Evolutionary conservation across 257 asterid species (phyloP), one percentile per base, ranked within the genome.

Genomic region (Solanum peruvianum): DNA sequence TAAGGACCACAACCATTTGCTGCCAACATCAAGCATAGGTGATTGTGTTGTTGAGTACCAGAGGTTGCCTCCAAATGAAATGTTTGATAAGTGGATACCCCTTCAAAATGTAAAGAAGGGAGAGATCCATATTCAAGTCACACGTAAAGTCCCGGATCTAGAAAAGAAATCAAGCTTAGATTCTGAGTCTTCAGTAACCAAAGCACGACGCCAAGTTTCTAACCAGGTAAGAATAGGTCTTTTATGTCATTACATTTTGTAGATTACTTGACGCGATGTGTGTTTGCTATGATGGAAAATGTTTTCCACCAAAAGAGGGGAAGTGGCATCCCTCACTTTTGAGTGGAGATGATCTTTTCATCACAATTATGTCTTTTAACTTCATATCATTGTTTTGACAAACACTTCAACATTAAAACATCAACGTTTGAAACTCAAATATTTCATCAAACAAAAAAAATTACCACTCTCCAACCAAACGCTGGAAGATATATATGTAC

Each of bases 1-100:
- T 39, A 97, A 93, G 89, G 99, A 97, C 86, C 98, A 96, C n/a
- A 97, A 97, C 64, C 92, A 95, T 31, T 83, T 96, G 86, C 67
- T 97, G 73, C 99, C 99, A 15, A 91, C 93, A 20, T 90, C 98
- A 86, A 95, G 89, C 91, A 93, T 97, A 42, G 99, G 99, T 23
- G 93, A 93, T 69, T 97, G 99, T 83, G 91, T 92, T 13, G 97
- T 97, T 11, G 99, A 97, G 86, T 97, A 97, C 87, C 96, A 95
- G 33, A 91, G 95, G 90, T 83, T 97, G 87, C 95, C 98, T 83
- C 98, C 98, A 58, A 97, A 97, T 87, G 91, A 96, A 87, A 93
- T 93, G 98, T 95, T 94, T 11, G 98, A 97, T 52, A 95, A 93
- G 87, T 96, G 99, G 99, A 96, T 97, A 91, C 99, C 99, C 3